Evolutionary conservation across 2,329 filamentous ascomycete species (phyloP), one percentile per base, ranked within the genome.

Genomic region (Onygena corvina): DNA sequence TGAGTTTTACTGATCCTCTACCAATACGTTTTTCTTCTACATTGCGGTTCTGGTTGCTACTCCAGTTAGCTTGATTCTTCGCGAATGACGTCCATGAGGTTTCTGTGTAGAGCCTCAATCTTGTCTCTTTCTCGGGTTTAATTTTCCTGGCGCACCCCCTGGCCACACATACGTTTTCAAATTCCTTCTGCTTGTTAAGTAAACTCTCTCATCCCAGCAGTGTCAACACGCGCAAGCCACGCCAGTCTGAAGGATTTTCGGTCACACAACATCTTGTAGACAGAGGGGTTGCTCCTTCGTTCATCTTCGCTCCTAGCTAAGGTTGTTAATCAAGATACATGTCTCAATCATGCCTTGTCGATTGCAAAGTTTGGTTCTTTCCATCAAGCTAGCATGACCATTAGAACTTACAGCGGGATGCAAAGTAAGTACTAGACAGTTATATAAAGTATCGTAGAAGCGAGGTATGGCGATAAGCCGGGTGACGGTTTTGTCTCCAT

Each of bases 181-280:
- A 7, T n/a, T 20, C 12, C 27, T 34, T 20, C 27, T 21, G 27
- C 30, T 3, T 46, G 25, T 46, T 46, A 31, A 20, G 9, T 23
- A 18, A 25, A 33, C 20, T 18, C 23, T 30, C 16, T 12, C 12
- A 42, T 27, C 38, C 27, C 27, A 23, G 38, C 38, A 42, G 12
- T 7, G 14, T 8, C 16, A 16, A 42, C 20, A 42, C 21, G 38
- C 38, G 21, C 38, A 42, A 7, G 27, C 14, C 21, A 25, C 38
- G 38, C 27, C 27, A 11, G 29, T 31, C n/a, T 42, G 38, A 16
- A 42, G 38, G 38, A 42, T 42, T 42, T 27, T 42, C 38, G 38
- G 38, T 42, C 27, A 42, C 38, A 42, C 38, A 25, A n/a, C 38
- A n/a, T 20, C 14, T 42, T 23, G 38, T 42, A 42, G 23, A n/a